Evolutionary conservation across 2,329 filamentous ascomycete genomes (phyloP), one percentile per base, ranked within the genome.

Genomic region (Ilyonectria sp.): DNA sequence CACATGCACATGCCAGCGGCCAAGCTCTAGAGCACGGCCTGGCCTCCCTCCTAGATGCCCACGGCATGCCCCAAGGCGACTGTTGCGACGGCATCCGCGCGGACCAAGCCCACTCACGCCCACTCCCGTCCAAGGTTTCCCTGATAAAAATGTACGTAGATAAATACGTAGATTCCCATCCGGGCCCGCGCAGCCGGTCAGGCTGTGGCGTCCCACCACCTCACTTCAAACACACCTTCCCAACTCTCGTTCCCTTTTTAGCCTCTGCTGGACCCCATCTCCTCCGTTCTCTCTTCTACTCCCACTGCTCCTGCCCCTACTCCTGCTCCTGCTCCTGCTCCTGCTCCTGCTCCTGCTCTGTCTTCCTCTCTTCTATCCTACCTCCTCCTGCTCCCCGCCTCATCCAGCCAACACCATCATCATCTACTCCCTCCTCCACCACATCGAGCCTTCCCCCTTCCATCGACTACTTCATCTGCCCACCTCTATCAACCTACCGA

Each of bases 151-250:
- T 49, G 62, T 64, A 59, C 13, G 6, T 13, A 56, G 35, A 57
- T 44, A 47, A 59, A 64, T 64, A 64, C 62, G 62, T 64, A 59
- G 43, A 49, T 57, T 49, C 44, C 47, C 21, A 21, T 52, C 29
- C 56, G 60, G 44, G 53, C 58, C 57, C 59, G 47, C 60, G 59
- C 58, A 67, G 55, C 55, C 59, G 50, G 49, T 66, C 63, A 60
- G 54, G 66, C 54, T 74, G 73, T 74, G 73, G 73, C 73, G 73
- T 75, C 65, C 69, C 72, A 71, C 68, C 72, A 71, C 69, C 59
- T 68, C 63, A 65, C 56, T 44, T 44, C 44, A 70, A 50, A 52
- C 47, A 64, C 53, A 47, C 62, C 62, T 60, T 58, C 53, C 50
- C 64, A 47, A 37, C 44, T 65, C 64, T 63, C 68, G 26, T 71